A percentile compares a stretch with the other conserved stretches of the same genome.
These are phyloP conservation scores for Triglochin maritima DNA, from an alignment of 106 monocot species.

Conservation along the genomic window DNA sequence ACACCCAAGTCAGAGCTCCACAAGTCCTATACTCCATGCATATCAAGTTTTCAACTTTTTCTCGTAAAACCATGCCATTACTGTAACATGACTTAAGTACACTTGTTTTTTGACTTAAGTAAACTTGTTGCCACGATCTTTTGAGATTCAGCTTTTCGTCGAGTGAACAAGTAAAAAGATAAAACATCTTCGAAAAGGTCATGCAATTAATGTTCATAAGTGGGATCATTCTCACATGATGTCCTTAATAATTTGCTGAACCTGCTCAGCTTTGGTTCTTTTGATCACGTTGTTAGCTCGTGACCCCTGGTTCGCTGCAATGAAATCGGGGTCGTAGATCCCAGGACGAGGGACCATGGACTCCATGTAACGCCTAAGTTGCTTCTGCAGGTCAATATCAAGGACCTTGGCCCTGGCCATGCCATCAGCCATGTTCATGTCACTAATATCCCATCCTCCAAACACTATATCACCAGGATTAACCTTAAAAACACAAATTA, in stretches of 20 bases:
- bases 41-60: too few species aligned
- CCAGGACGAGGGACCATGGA: constrained; percentile 74
- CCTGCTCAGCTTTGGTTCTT: constrained; percentile 64
- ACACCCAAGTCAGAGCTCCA: too few species aligned
- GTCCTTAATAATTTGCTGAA: constrained; percentile 67
- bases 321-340: constrained; percentile 76
- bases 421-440: constrained; percentile 75
- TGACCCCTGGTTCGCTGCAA: constrained; percentile 76
- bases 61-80: too few species aligned
- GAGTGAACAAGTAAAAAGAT: too few species aligned
- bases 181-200: too few species aligned
- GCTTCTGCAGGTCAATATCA: constrained; percentile 85
- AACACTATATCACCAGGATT: constrained; percentile 77
- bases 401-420: constrained; percentile 86
- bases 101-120: too few species aligned
- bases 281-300: constrained; percentile 69
- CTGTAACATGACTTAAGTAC: too few species aligned
- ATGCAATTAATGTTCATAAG: too few species aligned
- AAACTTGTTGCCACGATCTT: too few species aligned
- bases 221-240: constrained; percentile 6
- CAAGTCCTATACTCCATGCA: too few species aligned
- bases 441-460: constrained; percentile 87
- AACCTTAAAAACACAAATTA: constrained; percentile 26
- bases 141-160: too few species aligned
- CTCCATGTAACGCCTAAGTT: constrained; percentile 86